phyloP scores from a whole-genome alignment of 2,329 filamentous ascomycete genomes.

The Ascochyta fabae region DNA sequence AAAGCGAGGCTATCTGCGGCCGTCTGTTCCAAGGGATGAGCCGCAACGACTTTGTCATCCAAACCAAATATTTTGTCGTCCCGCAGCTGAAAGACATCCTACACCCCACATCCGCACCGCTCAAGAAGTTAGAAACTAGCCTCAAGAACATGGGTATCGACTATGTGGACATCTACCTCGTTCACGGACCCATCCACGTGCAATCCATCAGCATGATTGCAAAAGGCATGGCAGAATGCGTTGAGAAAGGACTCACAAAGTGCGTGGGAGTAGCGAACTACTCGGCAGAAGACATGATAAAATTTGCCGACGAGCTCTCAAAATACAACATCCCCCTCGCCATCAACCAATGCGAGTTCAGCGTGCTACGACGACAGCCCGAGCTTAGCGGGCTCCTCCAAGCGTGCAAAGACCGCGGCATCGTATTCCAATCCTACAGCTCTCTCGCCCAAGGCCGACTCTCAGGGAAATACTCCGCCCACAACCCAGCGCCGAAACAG shows the following conservation, averaged over 20 bases:
- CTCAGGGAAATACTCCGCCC: slow-evolving; percentile 38
- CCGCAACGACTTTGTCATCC: slow-evolving; percentile 48
- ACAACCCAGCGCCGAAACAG: slow-evolving; percentile 47
- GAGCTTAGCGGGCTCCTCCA: slow-evolving; percentile 51
- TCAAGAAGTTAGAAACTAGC: slow-evolving; percentile 48
- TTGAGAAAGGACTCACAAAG: slow-evolving; percentile 50
- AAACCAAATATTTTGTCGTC: slow-evolving; percentile 50
- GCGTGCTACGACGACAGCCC: slow-evolving; percentile 51
- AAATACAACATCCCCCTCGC: slow-evolving; percentile 46
- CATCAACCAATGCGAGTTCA: slow-evolving; percentile 56
- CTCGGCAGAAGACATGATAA: slow-evolving; percentile 23
- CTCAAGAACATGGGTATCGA: slow-evolving; percentile 50
- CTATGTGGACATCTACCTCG: slow-evolving; percentile 52
- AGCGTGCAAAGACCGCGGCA: slow-evolving; percentile 43
- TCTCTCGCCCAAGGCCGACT: slow-evolving; percentile 50
- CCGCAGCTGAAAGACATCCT: slow-evolving; percentile 45
- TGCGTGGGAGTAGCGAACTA: slow-evolving; percentile 56
- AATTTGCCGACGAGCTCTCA: slow-evolving; percentile 15
- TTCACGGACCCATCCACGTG: slow-evolving; percentile 54
- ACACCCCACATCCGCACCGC: slow-evolving; percentile 42
- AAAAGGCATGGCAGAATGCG: slow-evolving; percentile 52
- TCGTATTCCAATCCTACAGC: slow-evolving; percentile 54
- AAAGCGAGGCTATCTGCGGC: slow-evolving; percentile 53
- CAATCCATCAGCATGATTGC: slow-evolving; percentile 50
- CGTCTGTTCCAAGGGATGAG: slow-evolving; percentile 46